A percentile compares a stretch with the other conserved stretches of the same genome.
Conservation (phyloP, 805 yeast species). For the Metschnikowia rubicola region DNA sequence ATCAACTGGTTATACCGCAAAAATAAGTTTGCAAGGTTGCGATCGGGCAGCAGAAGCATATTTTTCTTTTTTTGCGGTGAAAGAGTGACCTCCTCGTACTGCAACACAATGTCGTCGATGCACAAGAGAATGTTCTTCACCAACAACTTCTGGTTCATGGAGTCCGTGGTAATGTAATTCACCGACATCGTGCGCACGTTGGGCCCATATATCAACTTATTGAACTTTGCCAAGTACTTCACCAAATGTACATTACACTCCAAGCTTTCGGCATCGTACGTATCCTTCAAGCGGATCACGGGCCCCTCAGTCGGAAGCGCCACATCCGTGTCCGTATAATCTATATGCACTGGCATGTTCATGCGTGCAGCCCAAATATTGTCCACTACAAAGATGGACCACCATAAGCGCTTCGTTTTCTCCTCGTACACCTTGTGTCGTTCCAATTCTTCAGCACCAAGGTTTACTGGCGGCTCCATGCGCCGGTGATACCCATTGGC, state of each 20-base stretch:
- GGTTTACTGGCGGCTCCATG: conserved; percentile 9
- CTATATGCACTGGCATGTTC: conserved; percentile 38
- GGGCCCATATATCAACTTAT: conserved; percentile 38
- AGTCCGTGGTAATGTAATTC: conserved; percentile 39
- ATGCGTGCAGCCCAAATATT: conserved; percentile 39
- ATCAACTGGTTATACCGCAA: conserved; percentile 35
- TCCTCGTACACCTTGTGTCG: conserved; percentile 18
- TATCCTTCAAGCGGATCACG: conserved; percentile 24
- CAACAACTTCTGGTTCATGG: conserved; percentile 35
- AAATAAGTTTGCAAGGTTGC: conserved; percentile 33
- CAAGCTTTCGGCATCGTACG: conserved; percentile 28
- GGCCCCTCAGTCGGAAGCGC: conserved; percentile 37
- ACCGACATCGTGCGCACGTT: conserved; percentile 37
- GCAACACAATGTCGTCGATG: conserved; percentile 26
- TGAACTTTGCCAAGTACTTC: conserved; percentile 35
- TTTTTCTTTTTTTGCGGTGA: conserved; percentile 20
- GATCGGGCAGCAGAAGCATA: conserved; percentile 20
- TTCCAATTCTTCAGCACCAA: conserved; percentile 1
- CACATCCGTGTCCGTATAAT: conserved; percentile 42
- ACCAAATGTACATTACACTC: conserved; percentile 39
- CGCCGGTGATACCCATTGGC: conserved; percentile 38
- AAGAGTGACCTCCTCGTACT: conserved; percentile 32
- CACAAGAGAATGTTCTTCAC: conserved; percentile 29
- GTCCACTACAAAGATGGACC: conserved; percentile 41
- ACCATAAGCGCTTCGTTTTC: conserved; percentile 38